Evolutionary conservation across 768 basidiomycete species (phyloP).

Genomic region (Tubosaeta sp.): DNA sequence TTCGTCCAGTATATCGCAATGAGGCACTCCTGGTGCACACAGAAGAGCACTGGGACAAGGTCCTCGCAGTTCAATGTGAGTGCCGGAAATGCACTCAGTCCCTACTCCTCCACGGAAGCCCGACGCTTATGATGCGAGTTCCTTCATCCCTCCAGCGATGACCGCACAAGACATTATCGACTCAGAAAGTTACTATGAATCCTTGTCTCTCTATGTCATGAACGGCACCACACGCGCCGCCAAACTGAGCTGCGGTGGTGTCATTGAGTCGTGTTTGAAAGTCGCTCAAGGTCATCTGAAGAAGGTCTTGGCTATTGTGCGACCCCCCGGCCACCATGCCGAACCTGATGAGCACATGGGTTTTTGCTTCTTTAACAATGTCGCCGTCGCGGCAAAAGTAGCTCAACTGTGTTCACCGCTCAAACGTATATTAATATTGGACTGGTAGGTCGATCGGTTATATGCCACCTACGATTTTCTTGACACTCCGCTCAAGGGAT

Average conservation of each 20-base stretch:
- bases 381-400: constrained; percentile 85
- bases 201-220: constrained; percentile 89
- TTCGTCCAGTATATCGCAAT: constrained; percentile 65
- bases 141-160: constrained; percentile 49
- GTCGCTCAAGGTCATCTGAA: constrained; percentile 78
- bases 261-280: constrained; percentile 83
- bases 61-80: constrained; percentile 79
- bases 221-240: constrained; percentile 81
- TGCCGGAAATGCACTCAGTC: constrained; percentile 11
- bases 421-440: constrained; percentile 85
- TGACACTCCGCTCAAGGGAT: constrained; percentile 55
- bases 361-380: constrained; percentile 99
- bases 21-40: constrained; percentile 90
- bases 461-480: background rate
- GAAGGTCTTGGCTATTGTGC: constrained; percentile 91
- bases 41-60: constrained; percentile 88
- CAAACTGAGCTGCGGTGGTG: constrained; percentile 88
- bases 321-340: constrained; percentile 97
- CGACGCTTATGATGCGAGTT: constrained; percentile 15
- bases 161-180: constrained; percentile 68
- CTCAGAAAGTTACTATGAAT: constrained; percentile 81
- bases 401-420: constrained; percentile 65
- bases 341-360: constrained; percentile 99
- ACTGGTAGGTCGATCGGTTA: constrained; percentile 68
- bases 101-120: background rate